These are phyloP conservation scores for Pythium phragmitis DNA, from an alignment of 352 stramenopile genomes.

Conservation along the genomic window DNA sequence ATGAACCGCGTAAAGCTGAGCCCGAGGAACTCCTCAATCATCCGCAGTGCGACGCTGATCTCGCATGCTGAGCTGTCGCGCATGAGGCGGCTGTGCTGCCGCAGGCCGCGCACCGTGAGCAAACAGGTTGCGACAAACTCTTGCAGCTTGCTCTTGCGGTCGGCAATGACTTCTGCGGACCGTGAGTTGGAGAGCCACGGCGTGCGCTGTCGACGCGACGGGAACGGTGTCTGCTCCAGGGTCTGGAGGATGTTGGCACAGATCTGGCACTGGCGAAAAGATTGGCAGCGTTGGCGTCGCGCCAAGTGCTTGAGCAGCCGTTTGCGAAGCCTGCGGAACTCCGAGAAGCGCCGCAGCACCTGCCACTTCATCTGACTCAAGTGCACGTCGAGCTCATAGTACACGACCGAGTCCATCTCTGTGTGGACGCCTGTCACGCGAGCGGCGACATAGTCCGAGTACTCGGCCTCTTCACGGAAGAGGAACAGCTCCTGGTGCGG, in stretches of 20 bases:
- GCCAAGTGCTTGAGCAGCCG: constrained; percentile 64
- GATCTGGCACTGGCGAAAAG: constrained; percentile 38
- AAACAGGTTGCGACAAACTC: constrained; percentile 56
- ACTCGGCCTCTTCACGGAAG: constrained; percentile 75
- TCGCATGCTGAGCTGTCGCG: constrained; percentile 51
- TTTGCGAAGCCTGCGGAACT: constrained; percentile 58
- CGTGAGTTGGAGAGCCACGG: background rate
- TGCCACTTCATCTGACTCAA: constrained; percentile 65
- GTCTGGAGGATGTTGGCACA: constrained; percentile 65
- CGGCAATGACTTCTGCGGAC: constrained; percentile 30
- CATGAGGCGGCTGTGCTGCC: constrained; percentile 60
- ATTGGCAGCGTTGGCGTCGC: constrained; percentile 29
- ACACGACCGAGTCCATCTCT: constrained; percentile 56
- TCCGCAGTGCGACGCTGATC: constrained; percentile 44
- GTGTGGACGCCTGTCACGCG: constrained; percentile 44
- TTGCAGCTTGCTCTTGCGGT: constrained; percentile 54
- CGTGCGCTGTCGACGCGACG: constrained; percentile 36
- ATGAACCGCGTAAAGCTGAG: constrained; percentile 69
- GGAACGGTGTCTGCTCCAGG: constrained; percentile 48
- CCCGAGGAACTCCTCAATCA: constrained; percentile 73
- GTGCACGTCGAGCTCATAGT: constrained; percentile 68
- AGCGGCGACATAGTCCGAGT: constrained; percentile 72
- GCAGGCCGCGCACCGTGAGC: constrained; percentile 53
- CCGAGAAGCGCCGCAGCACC: constrained; percentile 65
- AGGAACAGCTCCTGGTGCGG: constrained; percentile 42